Base-by-base conservation (phyloP, 176 grass and related monocot genomes). In the Lolium perenne region DNA sequence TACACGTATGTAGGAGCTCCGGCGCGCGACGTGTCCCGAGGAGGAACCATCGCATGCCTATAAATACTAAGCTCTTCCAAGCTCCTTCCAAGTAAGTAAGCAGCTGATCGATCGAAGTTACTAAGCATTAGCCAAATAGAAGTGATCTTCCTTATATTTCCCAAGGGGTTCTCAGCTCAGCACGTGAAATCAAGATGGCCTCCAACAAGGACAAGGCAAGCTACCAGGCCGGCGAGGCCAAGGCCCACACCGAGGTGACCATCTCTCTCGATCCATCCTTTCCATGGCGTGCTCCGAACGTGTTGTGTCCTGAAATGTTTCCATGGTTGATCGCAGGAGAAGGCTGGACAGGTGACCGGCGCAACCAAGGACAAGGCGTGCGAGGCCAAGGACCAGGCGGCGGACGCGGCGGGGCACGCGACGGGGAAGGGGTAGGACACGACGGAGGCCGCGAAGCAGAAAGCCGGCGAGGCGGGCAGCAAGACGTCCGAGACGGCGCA, bases 161-260 rank as follows among this genome's bases (percentile, higher is more conserved):
- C 50, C 13, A 3, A 69, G 88, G 10, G 58, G 48, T 41, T 38
- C 10, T 3, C 62, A 16, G 78, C 20, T 49, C 41, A 4, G 50
- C 13, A 12, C 48, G 48, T 50, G 48, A 13, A 50, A 29, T 7
- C 38, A 7, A 55, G 22, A 94, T 94, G 94, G 88, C 94, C 35
- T 94, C 92, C 78, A 69, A 88, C 8, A 83, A 90, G 71, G 32
- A 85, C 35, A 54, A 91, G 67, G 88, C 81, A 20, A 86, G 75
- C 90, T 89, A 83, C 90, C 70, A 21, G 13, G 90, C 92, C 58
- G 94, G 90, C 63, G 92, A 94, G 77, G 84, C 90, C 90, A 97
- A 94, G 87, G 94, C 69, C 57, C 85, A 35, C n/a, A 79, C 89
- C 25, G 85, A 97, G 94, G 94, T 92, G 20, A 15, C 23, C 12